Evolutionary conservation across 202 grass and related monocot genomes (phyloP).

Genomic region (Cymbopogon flexuosus): DNA sequence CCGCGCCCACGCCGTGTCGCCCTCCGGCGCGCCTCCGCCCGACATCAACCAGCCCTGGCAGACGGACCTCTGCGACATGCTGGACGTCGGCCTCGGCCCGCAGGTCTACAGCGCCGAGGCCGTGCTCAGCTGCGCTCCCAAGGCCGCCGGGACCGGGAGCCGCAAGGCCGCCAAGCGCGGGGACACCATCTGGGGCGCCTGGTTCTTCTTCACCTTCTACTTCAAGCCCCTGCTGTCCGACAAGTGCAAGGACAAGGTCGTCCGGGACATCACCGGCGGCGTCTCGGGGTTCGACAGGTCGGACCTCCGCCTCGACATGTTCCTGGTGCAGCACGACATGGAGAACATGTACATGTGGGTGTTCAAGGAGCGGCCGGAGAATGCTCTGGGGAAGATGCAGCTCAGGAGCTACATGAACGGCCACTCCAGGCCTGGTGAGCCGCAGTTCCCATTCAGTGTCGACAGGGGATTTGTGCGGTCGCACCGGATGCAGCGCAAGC

Average conservation of each 20-base stretch:
- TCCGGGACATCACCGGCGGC: conserved; percentile 49
- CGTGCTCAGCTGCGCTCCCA: conserved; percentile 45
- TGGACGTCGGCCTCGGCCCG: conserved; percentile 59
- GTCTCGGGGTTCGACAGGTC: conserved; percentile 65
- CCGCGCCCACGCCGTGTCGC: conserved; percentile 38
- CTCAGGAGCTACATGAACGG: conserved; percentile 98
- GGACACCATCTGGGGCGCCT: conserved; percentile 95
- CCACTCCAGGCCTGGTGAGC: conserved; percentile 73
- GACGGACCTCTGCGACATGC: conserved; percentile 67
- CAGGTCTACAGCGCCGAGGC: conserved; percentile 60
- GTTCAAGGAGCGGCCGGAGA: conserved; percentile 92
- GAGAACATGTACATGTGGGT: conserved; percentile 99
- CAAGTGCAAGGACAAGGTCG: conserved; percentile 72
- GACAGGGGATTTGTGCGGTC: conserved; percentile 91
- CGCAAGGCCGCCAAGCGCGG: conserved; percentile 84
- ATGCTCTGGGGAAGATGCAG: conserved; percentile 97
- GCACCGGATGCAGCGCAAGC: conserved; percentile 94
- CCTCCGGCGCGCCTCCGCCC: conserved; percentile 49
- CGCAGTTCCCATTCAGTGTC: conserved; percentile 79
- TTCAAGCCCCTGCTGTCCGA: conserved; percentile 90
- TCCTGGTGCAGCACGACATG: conserved; percentile 98
- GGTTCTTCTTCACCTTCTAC: conserved; percentile 99
- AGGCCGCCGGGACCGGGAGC: conserved; percentile 23
- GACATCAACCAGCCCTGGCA: conserved; percentile 97
- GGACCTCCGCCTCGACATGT: conserved; percentile 81